Evolutionary conservation across 106 monocot species (phyloP).

Genomic region (Dactylorhiza incarnata): DNA sequence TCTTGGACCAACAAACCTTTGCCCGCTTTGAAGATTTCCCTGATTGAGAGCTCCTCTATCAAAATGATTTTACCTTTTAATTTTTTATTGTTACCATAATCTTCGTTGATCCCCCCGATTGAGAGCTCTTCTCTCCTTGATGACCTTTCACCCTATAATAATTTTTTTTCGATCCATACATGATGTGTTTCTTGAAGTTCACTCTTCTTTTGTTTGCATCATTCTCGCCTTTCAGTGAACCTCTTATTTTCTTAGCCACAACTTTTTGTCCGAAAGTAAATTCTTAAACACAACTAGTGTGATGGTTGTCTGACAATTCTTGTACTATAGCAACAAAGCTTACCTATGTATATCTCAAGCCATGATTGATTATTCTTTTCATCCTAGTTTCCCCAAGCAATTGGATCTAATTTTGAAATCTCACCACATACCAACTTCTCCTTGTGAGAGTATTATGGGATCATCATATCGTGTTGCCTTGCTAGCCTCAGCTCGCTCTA

Average conservation of each 20-base stretch:
- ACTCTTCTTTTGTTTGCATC: neutral
- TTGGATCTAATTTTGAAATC: constrained; percentile 13
- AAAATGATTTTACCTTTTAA: neutral
- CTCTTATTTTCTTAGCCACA: neutral
- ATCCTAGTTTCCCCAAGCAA: constrained; percentile 6
- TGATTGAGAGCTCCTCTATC: neutral
- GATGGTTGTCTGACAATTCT: constrained; percentile 11
- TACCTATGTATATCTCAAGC: constrained; percentile 8
- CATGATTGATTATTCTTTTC: constrained; percentile 18
- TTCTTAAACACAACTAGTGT: neutral
- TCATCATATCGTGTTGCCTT: constrained; percentile 12
- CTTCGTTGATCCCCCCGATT: neutral
- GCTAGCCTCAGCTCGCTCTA: constrained; percentile 4
- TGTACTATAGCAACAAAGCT: constrained; percentile 8
- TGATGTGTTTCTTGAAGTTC: constrained; percentile 9
- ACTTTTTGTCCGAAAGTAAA: neutral
- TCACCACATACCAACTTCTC: constrained; percentile 12
- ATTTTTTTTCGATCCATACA: neutral
- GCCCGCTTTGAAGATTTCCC: constrained; percentile 6
- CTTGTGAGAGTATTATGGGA: constrained; percentile 17
- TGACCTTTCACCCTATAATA: neutral
- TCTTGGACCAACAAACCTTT: neutral
- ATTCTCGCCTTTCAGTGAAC: neutral
- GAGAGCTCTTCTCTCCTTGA: neutral
- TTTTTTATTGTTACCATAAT: neutral